Base-by-base conservation (phyloP, 345 rosid genomes). In the Garcia nutans region DNA sequence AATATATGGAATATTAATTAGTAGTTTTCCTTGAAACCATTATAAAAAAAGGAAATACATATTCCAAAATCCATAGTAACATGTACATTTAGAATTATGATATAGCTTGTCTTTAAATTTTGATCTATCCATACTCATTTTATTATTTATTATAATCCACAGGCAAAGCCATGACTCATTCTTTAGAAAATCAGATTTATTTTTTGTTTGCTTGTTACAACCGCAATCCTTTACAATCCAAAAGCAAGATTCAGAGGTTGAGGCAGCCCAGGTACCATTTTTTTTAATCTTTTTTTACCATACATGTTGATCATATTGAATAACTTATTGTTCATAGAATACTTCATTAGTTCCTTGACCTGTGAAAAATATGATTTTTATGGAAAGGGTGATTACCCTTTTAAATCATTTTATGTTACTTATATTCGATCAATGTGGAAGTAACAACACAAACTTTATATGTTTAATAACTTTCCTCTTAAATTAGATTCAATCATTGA, bases 81-180 rank as follows among this genome's bases (percentile, higher is more conserved):
- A 61, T 24, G 19, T 26, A 37, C 12, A 61, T 9, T 37, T 23
- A 33, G 19, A 20, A 23, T 64, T 64, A 10, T 33, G 23, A 64
- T 33, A 19, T 64, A 28, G 10, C 33, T 9, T 22, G 50, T 13
- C 63, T 9, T 42, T 55, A 0, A 31, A 17, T 33, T 41, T 26
- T 65, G 42, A 26, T 13, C 5, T 52, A 16, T 15, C 19, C 22
- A 55, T 65, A 11, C 70, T 59, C 4, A 47, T 37, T 37, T 47
- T 47, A 10, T 47, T 47, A 12, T 11, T 47, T 47, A 47, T 47
- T 47, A 64, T 70, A 23, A 8, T 42, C 33, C 49, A 13, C 81
- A 91, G 96, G 81, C 92, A 91, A 85, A 88, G 86, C 77, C 93
- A 89, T 82, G 45, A 56, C 26, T 69, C 87, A 28, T 86, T 89